Evolutionary conservation across 2,329 filamentous ascomycete species (phyloP), one percentile per base, ranked within the genome.

Genomic region (Helicocarpus griseus): DNA sequence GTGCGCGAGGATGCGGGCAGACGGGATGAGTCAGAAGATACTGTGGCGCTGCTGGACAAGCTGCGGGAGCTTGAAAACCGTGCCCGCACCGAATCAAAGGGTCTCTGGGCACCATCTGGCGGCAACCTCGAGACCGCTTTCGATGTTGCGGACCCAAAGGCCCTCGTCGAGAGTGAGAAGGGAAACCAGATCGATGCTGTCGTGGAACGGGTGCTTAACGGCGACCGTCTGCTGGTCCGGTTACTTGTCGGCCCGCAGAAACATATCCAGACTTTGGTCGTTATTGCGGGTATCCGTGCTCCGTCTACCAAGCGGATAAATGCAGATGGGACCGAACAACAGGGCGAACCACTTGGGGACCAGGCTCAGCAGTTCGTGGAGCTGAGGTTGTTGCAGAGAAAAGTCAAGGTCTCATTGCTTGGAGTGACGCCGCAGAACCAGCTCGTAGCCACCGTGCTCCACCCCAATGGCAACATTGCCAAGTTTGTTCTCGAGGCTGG

Each of bases 291-390:
- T 60, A 82, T 98, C 60, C 85, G 90, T 59, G 82, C 89, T 13
- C 93, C 93, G 13, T 79, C 89, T n/a, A 95, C 91, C 2, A 90
- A 91, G 69, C 82, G 93, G 56, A 84, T 83, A 24, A 86, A 89
- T 61, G 83, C 86, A 0, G 89, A 87, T 46, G 87, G 88, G 56
- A 81, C 86, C 62, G 85, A 86, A 49, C 87, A 94, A 64, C 78
- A 89, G 17, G 91, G 86, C 0, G 93, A 98, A 71, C 87, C 93
- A 56, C 88, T 83, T 57, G 93, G 90, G 58, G 88, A 93, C 55
- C 90, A 96, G 66, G 87, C 93, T 52, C 86, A 88, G 58, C 77
- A 81, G 56, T 98, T 91, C 64, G 88, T 96, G 41, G 93, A 98
- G 71, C 73, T 81, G 43, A 80, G 93, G 61, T 73, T 98, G 52